A percentile compares a stretch with the other conserved stretches of the same genome.
phyloP scores from a whole-genome alignment of 2,329 filamentous ascomycete genomes.

The Colletotrichum sp. region DNA sequence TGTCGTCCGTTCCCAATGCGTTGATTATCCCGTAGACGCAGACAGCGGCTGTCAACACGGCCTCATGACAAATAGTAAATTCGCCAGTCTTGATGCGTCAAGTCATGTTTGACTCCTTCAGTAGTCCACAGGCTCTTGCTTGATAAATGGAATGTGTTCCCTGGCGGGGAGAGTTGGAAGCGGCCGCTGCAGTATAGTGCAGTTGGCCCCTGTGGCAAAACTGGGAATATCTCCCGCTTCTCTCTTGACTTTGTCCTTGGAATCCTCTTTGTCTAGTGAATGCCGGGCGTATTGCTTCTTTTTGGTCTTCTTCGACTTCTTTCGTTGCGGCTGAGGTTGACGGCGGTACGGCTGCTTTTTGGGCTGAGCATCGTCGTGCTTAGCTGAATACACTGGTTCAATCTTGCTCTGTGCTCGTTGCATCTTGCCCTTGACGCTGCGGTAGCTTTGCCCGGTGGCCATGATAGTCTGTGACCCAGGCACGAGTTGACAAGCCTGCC shows the following conservation, averaged over 20 bases:
- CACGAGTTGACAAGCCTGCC: background rate
- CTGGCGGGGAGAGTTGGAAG: background rate
- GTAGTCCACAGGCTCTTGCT: background rate
- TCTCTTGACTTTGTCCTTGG: background rate
- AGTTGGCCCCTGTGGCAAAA: background rate
- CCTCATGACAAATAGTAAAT: background rate
- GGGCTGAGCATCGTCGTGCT: background rate
- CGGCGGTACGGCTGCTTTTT: background rate
- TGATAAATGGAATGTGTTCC: background rate
- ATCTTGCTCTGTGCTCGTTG: background rate
- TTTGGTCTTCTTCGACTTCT: background rate
- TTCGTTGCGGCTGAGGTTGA: background rate
- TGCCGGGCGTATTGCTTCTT: background rate
- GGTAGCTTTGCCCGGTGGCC: background rate
- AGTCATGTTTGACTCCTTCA: background rate
- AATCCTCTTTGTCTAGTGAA: background rate
- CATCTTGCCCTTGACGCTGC: background rate
- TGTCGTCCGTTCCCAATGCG: background rate
- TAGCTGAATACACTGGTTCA: background rate
- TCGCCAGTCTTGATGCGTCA: background rate
- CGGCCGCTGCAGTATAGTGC: background rate
- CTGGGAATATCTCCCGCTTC: background rate
- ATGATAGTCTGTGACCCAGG: background rate
- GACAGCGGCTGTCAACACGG: background rate
- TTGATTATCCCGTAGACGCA: background rate